Evolutionary conservation across 2,329 filamentous ascomycete genomes (phyloP).

Genomic region (Triangularia verruculosa): DNA sequence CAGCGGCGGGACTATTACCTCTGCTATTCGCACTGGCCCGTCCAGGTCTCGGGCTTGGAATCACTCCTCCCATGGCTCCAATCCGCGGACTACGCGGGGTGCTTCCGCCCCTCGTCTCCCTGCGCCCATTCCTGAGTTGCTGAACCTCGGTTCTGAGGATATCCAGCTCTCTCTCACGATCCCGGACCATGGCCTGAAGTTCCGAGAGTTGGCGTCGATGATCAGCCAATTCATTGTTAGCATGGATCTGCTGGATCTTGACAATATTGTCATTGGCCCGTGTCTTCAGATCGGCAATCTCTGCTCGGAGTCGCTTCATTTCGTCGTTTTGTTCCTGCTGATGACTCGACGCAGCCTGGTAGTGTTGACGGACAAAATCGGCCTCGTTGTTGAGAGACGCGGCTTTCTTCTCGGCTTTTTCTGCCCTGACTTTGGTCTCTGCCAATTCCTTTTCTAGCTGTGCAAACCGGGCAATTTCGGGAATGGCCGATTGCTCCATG

Average conservation of each 20-base stretch:
- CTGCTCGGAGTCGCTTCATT: conserved; percentile 38
- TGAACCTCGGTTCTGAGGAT: conserved; percentile 48
- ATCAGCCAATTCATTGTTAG: conserved; percentile 34
- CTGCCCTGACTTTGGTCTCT: conserved; percentile 39
- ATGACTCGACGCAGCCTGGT: conserved; percentile 55
- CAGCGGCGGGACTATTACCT: conserved; percentile 48
- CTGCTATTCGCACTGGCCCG: conserved; percentile 39
- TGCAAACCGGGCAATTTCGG: conserved; percentile 39
- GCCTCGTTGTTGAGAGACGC: conserved; percentile 42
- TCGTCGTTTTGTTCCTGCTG: conserved; percentile 40
- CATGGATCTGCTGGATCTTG: conserved; percentile 47
- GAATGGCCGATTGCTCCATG: conserved; percentile 38
- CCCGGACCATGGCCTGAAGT: conserved; percentile 42
- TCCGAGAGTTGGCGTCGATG: conserved; percentile 41
- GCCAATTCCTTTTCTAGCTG: conserved; percentile 41
- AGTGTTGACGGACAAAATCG: conserved; percentile 56
- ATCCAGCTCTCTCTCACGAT: conserved; percentile 52
- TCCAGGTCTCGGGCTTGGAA: conserved; percentile 48
- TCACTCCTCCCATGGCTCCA: conserved; percentile 32
- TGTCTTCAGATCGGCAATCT: conserved; percentile 40
- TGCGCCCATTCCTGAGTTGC: conserved; percentile 45
- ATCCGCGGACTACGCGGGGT: conserved; percentile 57
- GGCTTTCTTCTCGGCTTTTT: conserved; percentile 40
- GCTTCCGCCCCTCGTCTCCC: conserved; percentile 55
- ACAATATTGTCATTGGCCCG: conserved; percentile 45